Evolutionary conservation across 768 basidiomycete genomes (phyloP).

Genomic region (Termitomyces heimii): DNA sequence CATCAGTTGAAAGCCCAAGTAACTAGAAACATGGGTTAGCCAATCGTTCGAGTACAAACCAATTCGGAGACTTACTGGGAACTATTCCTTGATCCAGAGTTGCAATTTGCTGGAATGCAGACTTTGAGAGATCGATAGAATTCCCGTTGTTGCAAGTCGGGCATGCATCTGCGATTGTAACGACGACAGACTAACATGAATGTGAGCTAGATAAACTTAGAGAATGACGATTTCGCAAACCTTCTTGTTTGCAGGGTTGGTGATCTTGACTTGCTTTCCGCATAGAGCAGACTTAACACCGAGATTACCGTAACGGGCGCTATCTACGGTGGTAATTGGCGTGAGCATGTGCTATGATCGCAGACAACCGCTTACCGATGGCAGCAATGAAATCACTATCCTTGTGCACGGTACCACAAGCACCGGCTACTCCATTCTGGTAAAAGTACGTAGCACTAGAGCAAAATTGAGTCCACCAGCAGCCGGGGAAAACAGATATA

Average conservation of each 20-base stretch:
- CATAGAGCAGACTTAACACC: conserved; percentile 51
- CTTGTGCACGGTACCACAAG: conserved; percentile 59
- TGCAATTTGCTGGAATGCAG: conserved; percentile 60
- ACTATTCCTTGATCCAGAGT: conserved; percentile 44
- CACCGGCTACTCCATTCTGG: conserved; percentile 70
- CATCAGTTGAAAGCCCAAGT: conserved; percentile 30
- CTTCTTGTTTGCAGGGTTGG: conserved; percentile 53
- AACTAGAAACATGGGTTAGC: conserved; percentile 21
- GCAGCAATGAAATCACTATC: conserved; percentile 62
- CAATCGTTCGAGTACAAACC: not conserved
- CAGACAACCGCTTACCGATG: conserved; percentile 39
- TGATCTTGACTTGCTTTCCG: conserved; percentile 58
- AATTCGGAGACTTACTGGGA: conserved; percentile 39
- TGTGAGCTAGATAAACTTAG: not conserved
- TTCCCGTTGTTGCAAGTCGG: conserved; percentile 63
- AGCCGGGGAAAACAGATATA: not conserved
- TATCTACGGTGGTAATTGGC: conserved; percentile 31
- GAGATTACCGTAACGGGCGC: conserved; percentile 42
- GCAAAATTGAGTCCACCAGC: not conserved
- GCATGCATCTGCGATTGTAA: conserved; percentile 74
- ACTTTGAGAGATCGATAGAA: conserved; percentile 71
- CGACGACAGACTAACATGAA: conserved; percentile 39
- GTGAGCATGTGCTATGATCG: not conserved
- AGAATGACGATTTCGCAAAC: conserved; percentile 15
- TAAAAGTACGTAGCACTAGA: conserved; percentile 60